A percentile compares a stretch with the other conserved stretches of the same genome.
phyloP scores from a whole-genome alignment of 2,329 filamentous ascomycete species.

The Metarhizium anisopliae region DNA sequence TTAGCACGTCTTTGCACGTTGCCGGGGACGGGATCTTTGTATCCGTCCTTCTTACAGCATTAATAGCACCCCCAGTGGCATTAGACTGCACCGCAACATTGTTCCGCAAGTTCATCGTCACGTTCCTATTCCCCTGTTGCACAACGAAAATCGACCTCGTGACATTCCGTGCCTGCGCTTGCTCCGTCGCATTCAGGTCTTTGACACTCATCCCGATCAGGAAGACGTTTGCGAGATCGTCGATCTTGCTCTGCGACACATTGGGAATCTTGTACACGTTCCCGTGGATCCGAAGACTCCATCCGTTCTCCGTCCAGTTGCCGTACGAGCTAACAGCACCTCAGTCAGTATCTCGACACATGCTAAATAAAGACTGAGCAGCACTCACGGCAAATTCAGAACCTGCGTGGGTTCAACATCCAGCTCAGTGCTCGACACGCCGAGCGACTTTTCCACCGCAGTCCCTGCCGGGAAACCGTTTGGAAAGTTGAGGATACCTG shows the following conservation, averaged over 20 bases:
- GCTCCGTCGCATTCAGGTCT: conserved; percentile 47
- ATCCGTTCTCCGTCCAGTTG: conserved; percentile 72
- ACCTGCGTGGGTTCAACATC: conserved; percentile 59
- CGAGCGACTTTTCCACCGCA: conserved; percentile 51
- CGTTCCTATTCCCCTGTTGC: conserved; percentile 56
- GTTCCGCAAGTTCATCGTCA: conserved; percentile 50
- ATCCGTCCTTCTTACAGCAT: conserved; percentile 25
- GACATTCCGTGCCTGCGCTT: conserved; percentile 62
- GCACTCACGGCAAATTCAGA: conserved; percentile 53
- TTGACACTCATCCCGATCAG: conserved; percentile 55
- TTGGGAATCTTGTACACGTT: conserved; percentile 76
- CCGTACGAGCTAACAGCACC: conserved; percentile 44
- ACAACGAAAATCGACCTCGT: conserved; percentile 68
- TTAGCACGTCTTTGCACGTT: not conserved
- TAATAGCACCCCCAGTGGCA: conserved; percentile 42
- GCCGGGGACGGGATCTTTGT: not conserved
- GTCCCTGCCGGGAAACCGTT: conserved; percentile 55
- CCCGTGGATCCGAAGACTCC: conserved; percentile 69
- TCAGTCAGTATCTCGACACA: not conserved
- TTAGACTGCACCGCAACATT: conserved; percentile 40
- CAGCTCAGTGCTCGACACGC: conserved; percentile 48
- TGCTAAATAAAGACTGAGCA: not conserved
- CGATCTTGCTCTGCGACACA: conserved; percentile 52
- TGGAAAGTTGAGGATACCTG: conserved; percentile 59
- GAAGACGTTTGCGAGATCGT: conserved; percentile 62